A percentile compares a stretch with the other conserved stretches of the same genome.
These are phyloP conservation scores for Pavlovales sp. DNA, from an alignment of 208 protist species.

Conservation along the genomic window DNA sequence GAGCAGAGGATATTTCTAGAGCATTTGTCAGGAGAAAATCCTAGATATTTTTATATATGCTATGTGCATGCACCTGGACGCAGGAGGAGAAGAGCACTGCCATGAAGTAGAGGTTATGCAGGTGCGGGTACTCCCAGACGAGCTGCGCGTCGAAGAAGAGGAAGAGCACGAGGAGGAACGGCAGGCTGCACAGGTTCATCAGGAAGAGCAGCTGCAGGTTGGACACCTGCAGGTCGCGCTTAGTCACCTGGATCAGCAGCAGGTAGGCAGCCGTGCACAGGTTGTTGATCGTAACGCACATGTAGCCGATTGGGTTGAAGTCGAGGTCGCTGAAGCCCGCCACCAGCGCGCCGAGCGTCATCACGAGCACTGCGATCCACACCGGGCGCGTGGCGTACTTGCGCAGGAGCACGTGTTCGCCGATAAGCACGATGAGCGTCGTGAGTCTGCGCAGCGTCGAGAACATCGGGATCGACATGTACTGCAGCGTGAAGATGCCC, in stretches of 20 bases:
- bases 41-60: too few relatives aligned
- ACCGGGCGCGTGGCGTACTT: not conserved
- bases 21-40: too few relatives aligned
- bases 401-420: slow-evolving; percentile 27
- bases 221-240: not conserved
- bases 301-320: not conserved
- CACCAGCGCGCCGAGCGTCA: not conserved
- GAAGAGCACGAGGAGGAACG: not conserved
- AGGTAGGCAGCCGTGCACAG: not conserved
- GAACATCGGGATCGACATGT: slow-evolving; percentile 50
- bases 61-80: not conserved
- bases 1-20: too few relatives aligned
- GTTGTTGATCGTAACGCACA: not conserved
- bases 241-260: not conserved
- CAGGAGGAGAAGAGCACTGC: not conserved
- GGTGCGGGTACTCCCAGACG: not conserved
- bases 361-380: not conserved
- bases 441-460: slow-evolving; percentile 35
- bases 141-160: not conserved
- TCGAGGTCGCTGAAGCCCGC: not conserved
- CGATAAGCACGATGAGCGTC: slow-evolving; percentile 41
- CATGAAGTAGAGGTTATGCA: not conserved
- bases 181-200: not conserved
- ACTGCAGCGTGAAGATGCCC: slow-evolving; percentile 37
- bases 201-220: not conserved